These are phyloP conservation scores for Dactylellina cionopaga DNA, from an alignment of 2,329 filamentous ascomycete genomes.

Conservation along the genomic window DNA sequence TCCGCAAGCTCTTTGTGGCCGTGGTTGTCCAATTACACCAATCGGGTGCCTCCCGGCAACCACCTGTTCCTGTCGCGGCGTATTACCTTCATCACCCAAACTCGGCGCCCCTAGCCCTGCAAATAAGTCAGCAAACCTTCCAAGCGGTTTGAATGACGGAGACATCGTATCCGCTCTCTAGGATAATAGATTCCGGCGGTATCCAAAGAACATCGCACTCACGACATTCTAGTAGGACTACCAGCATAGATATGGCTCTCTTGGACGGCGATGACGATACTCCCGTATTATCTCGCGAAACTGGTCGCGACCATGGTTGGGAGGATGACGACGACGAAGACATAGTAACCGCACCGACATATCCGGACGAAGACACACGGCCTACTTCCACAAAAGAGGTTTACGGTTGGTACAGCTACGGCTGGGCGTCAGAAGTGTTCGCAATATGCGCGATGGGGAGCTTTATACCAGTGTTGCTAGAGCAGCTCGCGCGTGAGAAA, in stretches of 20 bases:
- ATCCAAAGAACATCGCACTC: slow-evolving; percentile 37
- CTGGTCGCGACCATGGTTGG: slow-evolving; percentile 21
- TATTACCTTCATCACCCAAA: slow-evolving; percentile 9
- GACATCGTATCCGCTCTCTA: slow-evolving; percentile 47
- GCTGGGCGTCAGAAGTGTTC: slow-evolving; percentile 95
- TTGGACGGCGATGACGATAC: slow-evolving; percentile 53
- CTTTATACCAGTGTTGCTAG: slow-evolving; percentile 94
- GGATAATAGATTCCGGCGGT: slow-evolving; percentile 41
- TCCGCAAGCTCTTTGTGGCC: too few species aligned
- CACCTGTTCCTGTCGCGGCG: slow-evolving; percentile 39
- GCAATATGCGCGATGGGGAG: slow-evolving; percentile 89
- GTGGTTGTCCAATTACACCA: slow-evolving; percentile 33
- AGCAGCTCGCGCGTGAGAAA: slow-evolving; percentile 90
- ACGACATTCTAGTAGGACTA: slow-evolving; percentile 20
- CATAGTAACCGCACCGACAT: slow-evolving; percentile 65
- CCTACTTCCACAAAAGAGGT: slow-evolving; percentile 88
- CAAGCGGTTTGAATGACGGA: slow-evolving; percentile 42
- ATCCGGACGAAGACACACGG: slow-evolving; percentile 86
- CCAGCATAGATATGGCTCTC: slow-evolving; percentile 42
- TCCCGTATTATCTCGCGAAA: slow-evolving; percentile 56
- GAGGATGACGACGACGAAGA: slow-evolving; percentile 13
- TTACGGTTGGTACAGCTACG: slow-evolving; percentile 93
- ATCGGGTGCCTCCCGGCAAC: slow-evolving; percentile 40
- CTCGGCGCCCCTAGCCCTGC: slow-evolving; percentile 1
- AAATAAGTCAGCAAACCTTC: slow-evolving; percentile 4